These are phyloP conservation scores for Phylloporus sp. DNA, from an alignment of 768 basidiomycete genomes.

Conservation along the genomic window DNA sequence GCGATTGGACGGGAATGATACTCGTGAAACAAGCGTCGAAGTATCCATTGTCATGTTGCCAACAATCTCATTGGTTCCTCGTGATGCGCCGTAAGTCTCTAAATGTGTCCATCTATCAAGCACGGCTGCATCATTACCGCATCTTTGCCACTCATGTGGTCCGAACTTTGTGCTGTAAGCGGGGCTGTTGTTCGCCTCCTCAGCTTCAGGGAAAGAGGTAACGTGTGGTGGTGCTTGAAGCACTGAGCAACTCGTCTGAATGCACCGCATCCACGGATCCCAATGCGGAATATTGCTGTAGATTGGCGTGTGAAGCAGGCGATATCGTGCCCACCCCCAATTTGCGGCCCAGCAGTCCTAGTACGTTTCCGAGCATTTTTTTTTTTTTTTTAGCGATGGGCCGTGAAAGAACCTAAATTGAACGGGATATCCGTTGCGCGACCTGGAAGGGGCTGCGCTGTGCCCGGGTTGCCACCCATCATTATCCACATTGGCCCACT, in stretches of 20 bases:
- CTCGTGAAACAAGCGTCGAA: conserved; percentile 18
- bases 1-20: conserved; percentile 15
- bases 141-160: conserved; percentile 10
- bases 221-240: conserved; percentile 20
- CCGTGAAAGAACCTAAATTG: conserved; percentile 12
- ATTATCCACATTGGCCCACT: conserved; percentile 13
- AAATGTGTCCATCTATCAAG: conserved; percentile 15
- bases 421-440: conserved; percentile 6
- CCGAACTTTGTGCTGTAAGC: conserved; percentile 20
- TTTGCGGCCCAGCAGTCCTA: conserved; percentile 12
- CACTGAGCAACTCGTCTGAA: conserved; percentile 1
- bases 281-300: conserved; percentile 14
- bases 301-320: conserved; percentile 3
- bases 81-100: conserved; percentile 11
- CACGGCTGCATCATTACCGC: conserved; percentile 20
- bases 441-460: conserved; percentile 9
- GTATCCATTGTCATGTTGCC: conserved; percentile 12
- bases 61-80: conserved; percentile 6
- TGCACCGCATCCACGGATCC: conserved; percentile 15
- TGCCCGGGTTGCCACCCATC: conserved; percentile 10
- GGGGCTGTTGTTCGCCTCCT: conserved; percentile 4
- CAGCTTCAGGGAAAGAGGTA: conserved; percentile 13
- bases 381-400: conserved; percentile 2
- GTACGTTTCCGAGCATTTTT: conserved; percentile 21
- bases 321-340: conserved; percentile 19